Evolutionary conservation across 2,329 filamentous ascomycete genomes (phyloP).

Genomic region (Tolypocladium nubicola): DNA sequence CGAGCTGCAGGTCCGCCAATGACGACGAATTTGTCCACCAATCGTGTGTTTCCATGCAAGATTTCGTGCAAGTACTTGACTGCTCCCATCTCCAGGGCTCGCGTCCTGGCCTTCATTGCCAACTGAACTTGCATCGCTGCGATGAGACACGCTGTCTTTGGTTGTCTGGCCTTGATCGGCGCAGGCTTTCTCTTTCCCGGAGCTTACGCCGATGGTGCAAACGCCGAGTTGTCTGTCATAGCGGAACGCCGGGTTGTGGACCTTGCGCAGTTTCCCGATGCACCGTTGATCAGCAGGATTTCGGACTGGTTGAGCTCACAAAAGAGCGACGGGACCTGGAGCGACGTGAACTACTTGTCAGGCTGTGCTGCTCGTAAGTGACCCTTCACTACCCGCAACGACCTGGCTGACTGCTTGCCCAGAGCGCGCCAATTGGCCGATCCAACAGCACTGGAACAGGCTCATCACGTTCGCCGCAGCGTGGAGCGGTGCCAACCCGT

Average conservation of each 20-base stretch:
- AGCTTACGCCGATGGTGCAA: not conserved
- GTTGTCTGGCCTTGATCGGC: not conserved
- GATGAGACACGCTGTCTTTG: not conserved
- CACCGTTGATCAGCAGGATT: constrained; percentile 8
- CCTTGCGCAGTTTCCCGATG: constrained; percentile 11
- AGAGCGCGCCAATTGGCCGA: constrained; percentile 14
- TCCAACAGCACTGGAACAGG: constrained; percentile 13
- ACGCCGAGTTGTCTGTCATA: constrained; percentile 7
- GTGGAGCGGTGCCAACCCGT: constrained; percentile 12
- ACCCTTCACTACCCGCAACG: not conserved
- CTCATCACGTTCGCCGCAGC: constrained; percentile 11
- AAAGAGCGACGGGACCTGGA: constrained; percentile 11
- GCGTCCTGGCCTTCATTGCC: no score
- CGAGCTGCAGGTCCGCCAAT: not conserved
- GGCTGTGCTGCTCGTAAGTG: constrained; percentile 11
- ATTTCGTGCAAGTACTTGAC: not conserved
- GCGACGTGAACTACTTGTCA: constrained; percentile 11
- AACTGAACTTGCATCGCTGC: no score
- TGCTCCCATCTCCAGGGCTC: no score
- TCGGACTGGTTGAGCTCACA: constrained; percentile 9
- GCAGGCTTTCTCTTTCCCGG: not conserved
- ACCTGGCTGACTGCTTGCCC: no score
- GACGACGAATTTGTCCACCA: constrained; percentile 1
- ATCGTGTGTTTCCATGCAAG: not conserved
- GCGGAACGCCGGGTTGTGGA: constrained; percentile 9